Conservation (phyloP, 106 monocot genomes). For the Platanthera guangdongensis region DNA sequence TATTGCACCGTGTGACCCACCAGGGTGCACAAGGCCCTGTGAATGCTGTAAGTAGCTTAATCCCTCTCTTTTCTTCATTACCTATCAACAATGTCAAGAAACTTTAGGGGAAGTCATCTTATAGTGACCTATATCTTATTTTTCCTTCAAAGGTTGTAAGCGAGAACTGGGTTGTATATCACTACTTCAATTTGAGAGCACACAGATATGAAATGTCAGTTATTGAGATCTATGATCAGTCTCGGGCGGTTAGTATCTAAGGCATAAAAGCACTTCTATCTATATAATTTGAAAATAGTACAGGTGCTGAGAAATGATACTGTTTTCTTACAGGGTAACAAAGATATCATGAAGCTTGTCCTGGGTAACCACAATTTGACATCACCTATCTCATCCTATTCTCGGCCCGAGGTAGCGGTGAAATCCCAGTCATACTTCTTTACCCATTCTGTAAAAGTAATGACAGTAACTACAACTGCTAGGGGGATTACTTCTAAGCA, state of each 20-base stretch:
- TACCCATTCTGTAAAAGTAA: slow-evolving; percentile 81
- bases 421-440: slow-evolving; percentile 96
- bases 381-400: slow-evolving; percentile 66
- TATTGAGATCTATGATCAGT: slow-evolving; percentile 94
- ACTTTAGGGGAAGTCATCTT: slow-evolving; percentile 4
- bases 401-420: slow-evolving; percentile 61
- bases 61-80: neutral
- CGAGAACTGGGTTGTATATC: slow-evolving; percentile 98
- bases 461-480: slow-evolving; percentile 75
- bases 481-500: slow-evolving; percentile 98
- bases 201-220: slow-evolving; percentile 99
- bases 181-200: slow-evolving; percentile 98
- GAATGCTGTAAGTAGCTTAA: slow-evolving; percentile 66
- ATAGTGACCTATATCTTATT: slow-evolving; percentile 4
- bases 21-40: slow-evolving; percentile 94
- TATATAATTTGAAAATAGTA: neutral
- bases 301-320: neutral
- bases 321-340: slow-evolving; percentile 62
- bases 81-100: neutral
- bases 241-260: slow-evolving; percentile 61
- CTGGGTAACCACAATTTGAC: slow-evolving; percentile 96
- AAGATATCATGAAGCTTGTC: slow-evolving; percentile 87
- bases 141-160: slow-evolving; percentile 63
- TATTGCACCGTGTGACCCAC: slow-evolving; percentile 84
- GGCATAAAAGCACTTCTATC: neutral